Conservation (phyloP, 306 rosid genomes). For the barrel medic (Medicago truncatula) region DNA sequence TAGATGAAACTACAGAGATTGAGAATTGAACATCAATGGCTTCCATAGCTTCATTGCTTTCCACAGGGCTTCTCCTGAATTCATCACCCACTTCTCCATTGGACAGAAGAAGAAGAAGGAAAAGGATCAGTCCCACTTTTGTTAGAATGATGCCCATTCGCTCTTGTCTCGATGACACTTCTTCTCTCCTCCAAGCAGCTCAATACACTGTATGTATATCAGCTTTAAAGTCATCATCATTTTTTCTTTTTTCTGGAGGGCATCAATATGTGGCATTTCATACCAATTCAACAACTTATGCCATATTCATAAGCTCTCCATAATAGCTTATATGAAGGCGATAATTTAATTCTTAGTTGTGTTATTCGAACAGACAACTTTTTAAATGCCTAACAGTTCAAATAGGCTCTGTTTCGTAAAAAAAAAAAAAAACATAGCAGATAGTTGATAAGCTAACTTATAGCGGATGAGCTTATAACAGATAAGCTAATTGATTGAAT, state of each 20-base stretch:
- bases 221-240: constrained; percentile 3
- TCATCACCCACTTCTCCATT: constrained; percentile 40
- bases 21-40: constrained; percentile 43
- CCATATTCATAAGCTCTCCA: no score
- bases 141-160: constrained; percentile 53
- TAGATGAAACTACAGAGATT: constrained; percentile 24
- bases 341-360: no score
- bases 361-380: no score
- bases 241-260: not conserved
- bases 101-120: constrained; percentile 28
- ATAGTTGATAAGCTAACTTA: no score
- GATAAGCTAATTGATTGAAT: no score
- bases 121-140: constrained; percentile 30
- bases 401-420: no score
- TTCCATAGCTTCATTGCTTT: constrained; percentile 51
- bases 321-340: no score
- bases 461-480: no score
- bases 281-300: no score
- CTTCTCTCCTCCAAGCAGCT: constrained; percentile 81
- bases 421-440: no score
- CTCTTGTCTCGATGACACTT: constrained; percentile 67
- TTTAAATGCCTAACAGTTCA: no score
- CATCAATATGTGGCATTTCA: not conserved
- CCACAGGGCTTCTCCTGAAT: constrained; percentile 41
- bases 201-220: constrained; percentile 62